phyloP scores from a whole-genome alignment of 2,329 filamentous ascomycete genomes.

The Cadophora sp. region DNA sequence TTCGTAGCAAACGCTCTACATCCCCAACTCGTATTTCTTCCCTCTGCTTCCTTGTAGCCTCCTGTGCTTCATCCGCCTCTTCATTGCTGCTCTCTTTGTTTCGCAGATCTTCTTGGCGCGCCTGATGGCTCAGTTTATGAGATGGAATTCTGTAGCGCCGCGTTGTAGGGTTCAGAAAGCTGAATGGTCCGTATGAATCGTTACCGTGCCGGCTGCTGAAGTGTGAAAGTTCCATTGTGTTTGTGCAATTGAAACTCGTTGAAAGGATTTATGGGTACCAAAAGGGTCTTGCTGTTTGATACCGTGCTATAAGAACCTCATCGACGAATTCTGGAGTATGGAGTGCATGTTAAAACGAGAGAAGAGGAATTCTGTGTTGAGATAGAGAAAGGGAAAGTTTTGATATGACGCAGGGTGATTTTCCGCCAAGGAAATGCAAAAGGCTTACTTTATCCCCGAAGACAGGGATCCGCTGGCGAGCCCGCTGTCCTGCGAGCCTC shows the following conservation, averaged over 20 bases:
- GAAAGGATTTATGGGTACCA: too few species aligned
- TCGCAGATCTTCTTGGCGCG: background rate
- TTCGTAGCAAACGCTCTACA: conserved; percentile 49
- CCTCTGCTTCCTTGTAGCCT: conserved; percentile 15
- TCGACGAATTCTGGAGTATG: background rate
- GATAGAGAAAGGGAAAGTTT: background rate
- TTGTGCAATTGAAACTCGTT: background rate
- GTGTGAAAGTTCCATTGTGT: conserved; percentile 9
- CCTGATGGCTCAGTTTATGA: background rate
- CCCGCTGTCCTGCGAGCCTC: background rate
- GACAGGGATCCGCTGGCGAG: background rate
- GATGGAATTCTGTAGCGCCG: conserved; percentile 31
- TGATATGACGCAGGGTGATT: conserved; percentile 13
- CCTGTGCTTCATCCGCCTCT: background rate
- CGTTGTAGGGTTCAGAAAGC: conserved; percentile 57
- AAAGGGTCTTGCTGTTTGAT: background rate
- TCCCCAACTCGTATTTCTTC: conserved; percentile 36
- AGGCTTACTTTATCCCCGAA: conserved; percentile 5
- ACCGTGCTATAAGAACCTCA: background rate
- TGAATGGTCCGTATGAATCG: conserved; percentile 48
- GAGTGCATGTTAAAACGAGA: background rate
- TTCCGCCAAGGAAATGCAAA: conserved; percentile 8
- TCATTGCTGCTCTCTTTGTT: conserved; percentile 10
- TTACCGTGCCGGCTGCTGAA: conserved; percentile 18
- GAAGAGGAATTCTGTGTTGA: background rate